Base-by-base conservation (phyloP, 139 green algal species). In the Chlorella sp. region DNA sequence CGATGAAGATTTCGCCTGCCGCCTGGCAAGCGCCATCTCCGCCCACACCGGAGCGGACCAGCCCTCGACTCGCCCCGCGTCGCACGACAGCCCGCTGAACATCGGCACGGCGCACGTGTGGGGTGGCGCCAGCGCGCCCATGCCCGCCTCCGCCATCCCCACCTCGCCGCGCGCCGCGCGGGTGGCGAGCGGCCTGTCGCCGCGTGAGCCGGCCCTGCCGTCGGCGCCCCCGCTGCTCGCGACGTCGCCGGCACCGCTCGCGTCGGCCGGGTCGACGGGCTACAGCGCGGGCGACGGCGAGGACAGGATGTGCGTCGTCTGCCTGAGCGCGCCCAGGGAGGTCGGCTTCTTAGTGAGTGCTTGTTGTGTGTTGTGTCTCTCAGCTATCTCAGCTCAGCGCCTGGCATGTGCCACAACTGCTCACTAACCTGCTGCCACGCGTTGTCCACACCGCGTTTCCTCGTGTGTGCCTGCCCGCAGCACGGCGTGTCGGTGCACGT, bases 401-500 rank as follows among this genome's bases (percentile, higher is more conserved):
- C 42, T 17, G 17, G 42, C 42, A 55, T n/a, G 42, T 55, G 17
- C 17, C 17, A 24, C 42, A 55, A 55, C 10, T 55, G 42, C n/a
- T 55, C 42, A 24, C 10, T 55, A 17, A 17, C 10, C 17, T 55
- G 17, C 42, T 55, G 42, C 10, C 42, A 55, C 17, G n/a, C n/a
- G n/a, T 55, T 55, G 42, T 10, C 10, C 42, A 55, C 42, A 55
- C n/a, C n/a, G n/a, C n/a, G n/a, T 55, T 55, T 55, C 42, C 10
- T 24, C 42, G 42, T 24, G 10, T 55, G 10, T 55, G 42, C 42
- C 42, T 55, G 42, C 17, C 17, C 42, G 42, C 42, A 55, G n/a
- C 61, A 67, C n/a, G 61, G 61, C 61, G 26, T 27, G 6, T 34
- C 61, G n/a, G 29, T 67, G 27, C 61, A 67, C 61, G 6, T 67